Evolutionary conservation across 2,329 filamentous ascomycete species (phyloP).

Genomic region (Alternaria solani): DNA sequence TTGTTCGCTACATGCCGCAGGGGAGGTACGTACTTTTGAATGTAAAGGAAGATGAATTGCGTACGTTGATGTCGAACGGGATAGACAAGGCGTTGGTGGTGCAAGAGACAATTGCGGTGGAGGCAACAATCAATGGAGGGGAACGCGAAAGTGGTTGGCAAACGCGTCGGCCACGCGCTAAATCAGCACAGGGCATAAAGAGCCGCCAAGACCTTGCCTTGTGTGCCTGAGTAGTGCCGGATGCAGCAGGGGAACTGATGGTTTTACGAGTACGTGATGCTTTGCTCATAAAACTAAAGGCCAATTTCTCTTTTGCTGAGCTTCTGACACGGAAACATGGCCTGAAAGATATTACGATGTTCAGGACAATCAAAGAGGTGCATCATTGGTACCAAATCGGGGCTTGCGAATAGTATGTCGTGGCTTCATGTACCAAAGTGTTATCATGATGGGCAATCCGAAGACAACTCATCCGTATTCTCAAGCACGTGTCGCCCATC

Average conservation of each 20-base stretch:
- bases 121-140: slow-evolving; percentile 31
- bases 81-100: slow-evolving; percentile 18
- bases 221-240: not conserved
- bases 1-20: not conserved
- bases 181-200: slow-evolving; percentile 22
- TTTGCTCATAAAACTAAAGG: not conserved
- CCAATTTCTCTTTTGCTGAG: not conserved
- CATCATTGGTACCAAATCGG: not conserved
- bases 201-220: slow-evolving; percentile 11
- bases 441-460: not conserved
- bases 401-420: not conserved
- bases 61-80: slow-evolving; percentile 4
- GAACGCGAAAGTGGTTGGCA: slow-evolving; percentile 27
- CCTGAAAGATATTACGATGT: not conserved
- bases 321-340: not conserved
- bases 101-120: slow-evolving; percentile 15
- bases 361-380: not conserved
- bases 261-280: not conserved
- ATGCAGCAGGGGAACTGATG: not conserved
- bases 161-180: slow-evolving; percentile 35
- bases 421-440: not conserved
- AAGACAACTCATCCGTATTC: not conserved
- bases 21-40: slow-evolving; percentile 29
- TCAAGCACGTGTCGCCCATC: not conserved
- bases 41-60: slow-evolving; percentile 8